Conservation (phyloP, 768 basidiomycete genomes). For the Tephrocybe sp. region DNA sequence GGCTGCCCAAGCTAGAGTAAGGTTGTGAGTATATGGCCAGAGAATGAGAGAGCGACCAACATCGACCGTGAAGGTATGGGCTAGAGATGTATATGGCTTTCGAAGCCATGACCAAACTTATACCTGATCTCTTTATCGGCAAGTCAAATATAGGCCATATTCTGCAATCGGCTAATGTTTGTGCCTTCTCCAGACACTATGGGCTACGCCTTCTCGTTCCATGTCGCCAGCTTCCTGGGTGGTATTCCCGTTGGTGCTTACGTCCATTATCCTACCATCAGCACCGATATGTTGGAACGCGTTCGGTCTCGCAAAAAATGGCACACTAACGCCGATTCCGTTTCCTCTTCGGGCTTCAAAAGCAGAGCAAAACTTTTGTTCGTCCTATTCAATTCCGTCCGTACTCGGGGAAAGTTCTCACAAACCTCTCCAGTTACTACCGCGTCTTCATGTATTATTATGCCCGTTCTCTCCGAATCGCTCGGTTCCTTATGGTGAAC, state of each 20-base stretch:
- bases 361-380: slow-evolving; percentile 68
- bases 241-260: slow-evolving; percentile 83
- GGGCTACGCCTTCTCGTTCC: slow-evolving; percentile 97
- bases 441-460: slow-evolving; percentile 85
- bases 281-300: slow-evolving; percentile 88
- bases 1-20: too few relatives aligned
- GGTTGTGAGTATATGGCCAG: too few relatives aligned
- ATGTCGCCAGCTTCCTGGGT: slow-evolving; percentile 63
- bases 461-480: slow-evolving; percentile 65
- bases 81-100: slow-evolving; percentile 75
- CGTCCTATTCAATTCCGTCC: neutral
- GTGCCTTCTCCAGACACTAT: slow-evolving; percentile 74
- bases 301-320: slow-evolving; percentile 59
- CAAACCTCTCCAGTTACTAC: slow-evolving; percentile 73
- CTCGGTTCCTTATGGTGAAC: slow-evolving; percentile 88
- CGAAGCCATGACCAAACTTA: slow-evolving; percentile 76
- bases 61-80: neutral
- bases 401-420: slow-evolving; percentile 1
- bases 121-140: slow-evolving; percentile 94
- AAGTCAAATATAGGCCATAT: slow-evolving; percentile 16
- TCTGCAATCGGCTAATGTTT: neutral
- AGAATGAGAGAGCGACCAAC: too few relatives aligned
- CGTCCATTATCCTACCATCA: slow-evolving; percentile 96
- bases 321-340: slow-evolving; percentile 60
- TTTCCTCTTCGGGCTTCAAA: slow-evolving; percentile 55